Evolutionary conservation across 2,329 filamentous ascomycete species (phyloP), one percentile per base, ranked within the genome.

Genomic region (Neonectria hederae): DNA sequence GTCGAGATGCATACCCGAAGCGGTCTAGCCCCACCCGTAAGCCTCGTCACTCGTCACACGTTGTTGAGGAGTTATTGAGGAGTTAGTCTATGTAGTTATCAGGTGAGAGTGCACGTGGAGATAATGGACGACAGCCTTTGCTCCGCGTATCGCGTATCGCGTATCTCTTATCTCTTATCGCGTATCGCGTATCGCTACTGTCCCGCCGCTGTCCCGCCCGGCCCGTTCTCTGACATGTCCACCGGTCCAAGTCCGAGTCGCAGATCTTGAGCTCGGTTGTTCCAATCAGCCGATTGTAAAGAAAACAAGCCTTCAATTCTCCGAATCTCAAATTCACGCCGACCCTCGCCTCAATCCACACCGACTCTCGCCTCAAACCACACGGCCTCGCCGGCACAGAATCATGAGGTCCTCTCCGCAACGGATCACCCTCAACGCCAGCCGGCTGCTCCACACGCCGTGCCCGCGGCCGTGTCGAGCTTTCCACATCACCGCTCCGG

Each of bases 401-500:
- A 75, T 58, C 68, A 80, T 80, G 78, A 78, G 75, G 69, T 62
- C 67, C 60, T 72, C 72, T 52, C 70, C 72, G 59, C 75, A 75
- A 63, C 74, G 78, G 54, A 78, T 75, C 65, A 74, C 75, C 60
- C 69, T 75, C 71, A 73, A 74, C 70, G 72, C 68, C 60, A 62
- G 65, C 55, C 70, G 73, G 22, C 76, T 60, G 72, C 74, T 79
- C 48, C 73, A 76, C 62, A 71, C 73, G 65, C 71, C 70, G 42
- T 69, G 75, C 22, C 74, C 75, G 30, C 68, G 72, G 30, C 73
- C 75, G 10, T 65, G 69, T 51, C 78, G 80, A 28, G 73, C 74
- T 60, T 84, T 87, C 66, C 84, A 86, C 76, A 76, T 83, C 65
- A 83, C 82, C 43, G 75, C 81, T 2, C 60, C 81, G 2, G 73